phyloP scores from a whole-genome alignment of 2,329 filamentous ascomycete species.

The Thielaviopsis euricoi region DNA sequence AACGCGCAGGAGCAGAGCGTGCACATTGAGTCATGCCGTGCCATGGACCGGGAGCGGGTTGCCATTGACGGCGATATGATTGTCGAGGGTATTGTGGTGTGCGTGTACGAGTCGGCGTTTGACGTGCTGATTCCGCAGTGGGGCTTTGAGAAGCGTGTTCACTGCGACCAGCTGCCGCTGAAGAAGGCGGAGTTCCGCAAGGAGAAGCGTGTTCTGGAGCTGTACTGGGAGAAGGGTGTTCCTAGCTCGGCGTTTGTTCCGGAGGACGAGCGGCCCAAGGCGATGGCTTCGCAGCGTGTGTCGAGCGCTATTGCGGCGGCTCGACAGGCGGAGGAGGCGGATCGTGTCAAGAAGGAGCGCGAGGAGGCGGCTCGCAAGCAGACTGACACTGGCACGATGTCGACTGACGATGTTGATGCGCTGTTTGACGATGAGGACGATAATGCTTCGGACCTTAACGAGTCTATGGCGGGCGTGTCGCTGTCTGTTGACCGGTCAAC shows the following conservation, averaged over 20 bases:
- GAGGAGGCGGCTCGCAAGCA: slow-evolving; percentile 86
- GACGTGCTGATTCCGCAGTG: slow-evolving; percentile 96
- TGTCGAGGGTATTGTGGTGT: slow-evolving; percentile 87
- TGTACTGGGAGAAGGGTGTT: slow-evolving; percentile 99
- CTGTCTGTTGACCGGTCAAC: slow-evolving; percentile 67
- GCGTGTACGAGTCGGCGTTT: slow-evolving; percentile 96
- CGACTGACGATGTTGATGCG: slow-evolving; percentile 84
- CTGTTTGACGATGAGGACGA: slow-evolving; percentile 89
- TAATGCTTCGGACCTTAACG: slow-evolving; percentile 63
- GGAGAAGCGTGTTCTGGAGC: slow-evolving; percentile 80
- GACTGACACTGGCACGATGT: slow-evolving; percentile 87
- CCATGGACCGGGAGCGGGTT: slow-evolving; percentile 82
- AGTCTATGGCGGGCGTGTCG: slow-evolving; percentile 81
- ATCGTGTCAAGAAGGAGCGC: slow-evolving; percentile 65
- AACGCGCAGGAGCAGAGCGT: slow-evolving; percentile 97
- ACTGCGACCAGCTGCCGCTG: slow-evolving; percentile 91
- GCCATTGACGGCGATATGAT: slow-evolving; percentile 83
- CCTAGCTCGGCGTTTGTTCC: slow-evolving; percentile 91
- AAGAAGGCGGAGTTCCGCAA: slow-evolving; percentile 99
- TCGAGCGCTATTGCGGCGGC: slow-evolving; percentile 61
- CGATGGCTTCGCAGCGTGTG: slow-evolving; percentile 54
- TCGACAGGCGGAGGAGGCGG: slow-evolving; percentile 66
- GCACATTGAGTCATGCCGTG: slow-evolving; percentile 91
- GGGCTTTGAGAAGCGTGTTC: slow-evolving; percentile 97
- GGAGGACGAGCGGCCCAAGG: slow-evolving; percentile 89